phyloP scores from a whole-genome alignment of 73 alveolate species.

The Urostyla sp. region DNA sequence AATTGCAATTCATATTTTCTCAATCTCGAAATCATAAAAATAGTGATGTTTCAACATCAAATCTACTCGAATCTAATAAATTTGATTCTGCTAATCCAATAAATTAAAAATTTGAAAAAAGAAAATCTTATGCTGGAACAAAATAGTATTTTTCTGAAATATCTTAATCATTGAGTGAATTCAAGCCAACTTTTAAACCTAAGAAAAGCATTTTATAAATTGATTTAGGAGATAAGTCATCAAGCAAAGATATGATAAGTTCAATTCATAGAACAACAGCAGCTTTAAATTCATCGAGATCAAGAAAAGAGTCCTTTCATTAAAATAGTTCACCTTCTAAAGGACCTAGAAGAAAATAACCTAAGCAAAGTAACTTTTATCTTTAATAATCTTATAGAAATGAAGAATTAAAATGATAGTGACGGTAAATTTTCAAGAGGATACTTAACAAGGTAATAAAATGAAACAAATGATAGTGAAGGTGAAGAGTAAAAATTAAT shows the following conservation, averaged over 20 bases:
- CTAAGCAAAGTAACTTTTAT: neutral
- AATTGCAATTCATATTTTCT: no score
- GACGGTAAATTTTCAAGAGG: no score
- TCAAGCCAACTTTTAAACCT: no score
- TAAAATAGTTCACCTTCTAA: neutral
- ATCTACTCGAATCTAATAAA: neutral
- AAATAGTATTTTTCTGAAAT: neutral
- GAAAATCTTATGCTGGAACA: neutral
- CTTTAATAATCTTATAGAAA: conserved; percentile 10
- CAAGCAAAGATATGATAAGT: no score
- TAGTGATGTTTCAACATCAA: neutral
- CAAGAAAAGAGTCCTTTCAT: neutral
- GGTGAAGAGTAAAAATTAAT: conserved; percentile 13
- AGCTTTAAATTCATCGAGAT: neutral
- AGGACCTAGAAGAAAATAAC: neutral
- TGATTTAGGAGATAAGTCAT: no score
- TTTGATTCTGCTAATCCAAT: neutral
- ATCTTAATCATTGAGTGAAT: neutral
- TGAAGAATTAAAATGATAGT: neutral
- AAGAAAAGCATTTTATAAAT: no score
- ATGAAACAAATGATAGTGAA: conserved; percentile 19
- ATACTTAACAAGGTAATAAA: conserved; percentile 20
- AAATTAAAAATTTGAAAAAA: neutral
- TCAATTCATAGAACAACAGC: neutral
- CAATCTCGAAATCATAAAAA: neutral